phyloP scores from a whole-genome alignment of 1,139 yeast species.

The Yamadazyma friedrichii region DNA sequence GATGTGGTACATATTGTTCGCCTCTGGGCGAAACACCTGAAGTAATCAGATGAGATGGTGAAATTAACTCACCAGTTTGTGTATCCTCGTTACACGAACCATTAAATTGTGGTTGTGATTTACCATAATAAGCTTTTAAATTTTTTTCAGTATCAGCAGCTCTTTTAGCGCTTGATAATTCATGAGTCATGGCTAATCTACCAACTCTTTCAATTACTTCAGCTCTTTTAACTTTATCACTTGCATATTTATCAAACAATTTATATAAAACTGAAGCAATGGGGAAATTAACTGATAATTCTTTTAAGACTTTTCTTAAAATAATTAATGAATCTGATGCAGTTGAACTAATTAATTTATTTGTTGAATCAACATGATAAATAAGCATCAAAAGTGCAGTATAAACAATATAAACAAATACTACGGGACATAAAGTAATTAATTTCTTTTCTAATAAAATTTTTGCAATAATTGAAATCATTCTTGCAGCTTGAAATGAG shows the following conservation, averaged over 20 bases:
- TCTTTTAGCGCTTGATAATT: conserved; percentile 27
- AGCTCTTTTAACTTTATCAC: conserved; percentile 45
- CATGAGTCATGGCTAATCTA: conserved; percentile 40
- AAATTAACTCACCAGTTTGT: conserved; percentile 10
- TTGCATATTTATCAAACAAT: conserved; percentile 46
- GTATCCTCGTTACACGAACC: conserved; percentile 5
- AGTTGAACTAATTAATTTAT: conserved; percentile 54
- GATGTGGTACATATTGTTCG: conserved; percentile 11
- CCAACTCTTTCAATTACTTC: conserved; percentile 41
- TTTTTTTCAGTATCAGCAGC: conserved; percentile 24
- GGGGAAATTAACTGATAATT: conserved; percentile 48
- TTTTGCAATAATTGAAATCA: conserved; percentile 68
- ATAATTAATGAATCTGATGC: conserved; percentile 58
- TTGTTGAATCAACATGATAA: conserved; percentile 68
- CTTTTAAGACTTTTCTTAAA: conserved; percentile 51
- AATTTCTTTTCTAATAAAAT: conserved; percentile 54
- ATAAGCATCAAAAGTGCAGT: conserved; percentile 73
- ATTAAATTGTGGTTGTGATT: conserved; percentile 7
- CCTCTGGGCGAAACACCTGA: conserved; percentile 37
- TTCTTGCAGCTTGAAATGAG: conserved; percentile 81
- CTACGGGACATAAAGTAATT: conserved; percentile 54
- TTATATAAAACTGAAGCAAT: conserved; percentile 43
- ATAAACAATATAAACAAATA: conserved; percentile 57
- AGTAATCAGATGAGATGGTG: conserved; percentile 17
- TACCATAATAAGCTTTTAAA: conserved; percentile 19